These are phyloP conservation scores for Diaporthe sp. DNA, from an alignment of 2,329 filamentous ascomycete species.

Conservation along the genomic window DNA sequence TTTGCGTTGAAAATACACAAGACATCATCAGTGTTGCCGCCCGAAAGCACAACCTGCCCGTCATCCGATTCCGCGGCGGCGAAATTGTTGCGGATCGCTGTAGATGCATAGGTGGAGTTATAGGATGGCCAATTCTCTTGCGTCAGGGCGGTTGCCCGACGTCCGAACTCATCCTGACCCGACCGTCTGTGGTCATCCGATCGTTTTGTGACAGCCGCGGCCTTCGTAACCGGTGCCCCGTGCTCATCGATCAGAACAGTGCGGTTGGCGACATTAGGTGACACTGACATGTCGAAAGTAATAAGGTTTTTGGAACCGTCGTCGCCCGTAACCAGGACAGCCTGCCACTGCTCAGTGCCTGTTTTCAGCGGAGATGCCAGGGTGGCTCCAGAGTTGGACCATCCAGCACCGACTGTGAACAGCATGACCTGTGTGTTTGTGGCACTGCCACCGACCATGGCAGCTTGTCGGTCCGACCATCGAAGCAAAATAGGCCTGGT, in stretches of 20 bases:
- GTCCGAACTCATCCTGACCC: background rate
- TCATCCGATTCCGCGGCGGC: conserved; percentile 75
- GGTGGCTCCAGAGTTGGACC: conserved; percentile 74
- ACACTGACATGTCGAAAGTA: conserved; percentile 78
- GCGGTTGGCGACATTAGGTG: conserved; percentile 80
- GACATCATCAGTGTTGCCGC: conserved; percentile 74
- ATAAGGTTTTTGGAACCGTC: conserved; percentile 84
- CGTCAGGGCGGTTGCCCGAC: conserved; percentile 56
- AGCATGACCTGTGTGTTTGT: conserved; percentile 77
- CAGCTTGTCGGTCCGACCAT: conserved; percentile 77
- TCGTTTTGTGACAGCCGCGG: conserved; percentile 52
- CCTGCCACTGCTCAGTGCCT: conserved; percentile 66
- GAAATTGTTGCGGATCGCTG: conserved; percentile 71
- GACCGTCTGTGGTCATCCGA: conserved; percentile 24
- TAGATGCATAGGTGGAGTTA: conserved; percentile 79
- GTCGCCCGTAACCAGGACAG: conserved; percentile 73
- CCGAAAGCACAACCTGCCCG: conserved; percentile 81
- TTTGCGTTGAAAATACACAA: conserved; percentile 82
- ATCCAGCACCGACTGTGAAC: conserved; percentile 73
- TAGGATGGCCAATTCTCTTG: conserved; percentile 79
- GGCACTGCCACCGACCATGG: conserved; percentile 78
- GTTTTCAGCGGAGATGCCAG: conserved; percentile 71
- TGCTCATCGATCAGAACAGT: conserved; percentile 72
- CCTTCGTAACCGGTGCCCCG: conserved; percentile 63
- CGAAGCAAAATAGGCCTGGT: conserved; percentile 77